A percentile compares a stretch with the other conserved stretches of the same genome.
phyloP scores from a whole-genome alignment of 768 basidiomycete species.

The Lactarius hatsudake region DNA sequence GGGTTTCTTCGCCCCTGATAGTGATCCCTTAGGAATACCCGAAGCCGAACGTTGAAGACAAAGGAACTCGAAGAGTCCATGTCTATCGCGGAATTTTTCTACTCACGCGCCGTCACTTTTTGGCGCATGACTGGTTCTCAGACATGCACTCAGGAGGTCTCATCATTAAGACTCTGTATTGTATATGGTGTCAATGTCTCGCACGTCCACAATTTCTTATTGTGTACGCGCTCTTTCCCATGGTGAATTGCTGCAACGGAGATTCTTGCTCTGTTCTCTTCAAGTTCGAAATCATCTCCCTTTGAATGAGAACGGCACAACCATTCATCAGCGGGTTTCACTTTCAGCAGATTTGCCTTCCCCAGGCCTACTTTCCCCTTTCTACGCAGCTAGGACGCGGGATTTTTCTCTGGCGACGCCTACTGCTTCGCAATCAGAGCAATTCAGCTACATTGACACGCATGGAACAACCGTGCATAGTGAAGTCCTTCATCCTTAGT shows the following conservation, averaged over 20 bases:
- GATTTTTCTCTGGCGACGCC: not conserved
- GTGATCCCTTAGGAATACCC: not conserved
- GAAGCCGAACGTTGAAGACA: too few relatives aligned
- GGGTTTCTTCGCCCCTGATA: too few relatives aligned
- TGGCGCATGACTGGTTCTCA: not conserved
- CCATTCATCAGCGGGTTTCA: not conserved
- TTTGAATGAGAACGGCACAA: not conserved
- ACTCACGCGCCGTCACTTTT: not conserved
- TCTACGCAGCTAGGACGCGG: not conserved
- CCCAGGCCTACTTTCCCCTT: not conserved
- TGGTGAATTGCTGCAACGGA: not conserved
- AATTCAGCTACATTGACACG: not conserved
- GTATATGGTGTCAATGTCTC: not conserved
- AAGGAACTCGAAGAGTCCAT: too few relatives aligned
- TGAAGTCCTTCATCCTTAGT: not conserved
- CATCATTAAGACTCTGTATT: too few relatives aligned
- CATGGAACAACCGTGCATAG: not conserved
- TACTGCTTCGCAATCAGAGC: not conserved
- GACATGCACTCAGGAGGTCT: not conserved
- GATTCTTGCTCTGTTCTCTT: not conserved
- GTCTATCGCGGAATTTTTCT: too few relatives aligned
- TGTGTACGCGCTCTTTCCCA: not conserved
- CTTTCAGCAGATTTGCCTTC: not conserved
- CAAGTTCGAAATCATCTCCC: not conserved
- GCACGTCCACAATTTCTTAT: not conserved